These are phyloP conservation scores for Agrostemma githago DNA, from an alignment of 148 eudicot species.

Conservation along the genomic window DNA sequence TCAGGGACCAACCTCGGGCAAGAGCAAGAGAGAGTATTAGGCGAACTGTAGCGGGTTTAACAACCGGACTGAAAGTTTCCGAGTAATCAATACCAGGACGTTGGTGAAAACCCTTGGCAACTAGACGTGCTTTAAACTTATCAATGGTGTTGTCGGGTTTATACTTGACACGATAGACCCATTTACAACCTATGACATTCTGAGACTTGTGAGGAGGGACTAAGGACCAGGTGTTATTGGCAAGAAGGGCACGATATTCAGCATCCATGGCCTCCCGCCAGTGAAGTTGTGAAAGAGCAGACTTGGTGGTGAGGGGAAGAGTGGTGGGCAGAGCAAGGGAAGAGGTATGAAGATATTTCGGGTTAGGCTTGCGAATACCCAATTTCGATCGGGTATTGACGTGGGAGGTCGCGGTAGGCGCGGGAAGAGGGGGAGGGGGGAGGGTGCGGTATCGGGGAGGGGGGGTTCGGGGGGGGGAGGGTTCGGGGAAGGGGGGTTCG, in stretches of 20 bases:
- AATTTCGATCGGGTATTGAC: too few relatives aligned
- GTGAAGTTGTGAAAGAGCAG: too few relatives aligned
- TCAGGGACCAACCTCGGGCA: neutral
- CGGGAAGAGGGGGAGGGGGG: too few relatives aligned
- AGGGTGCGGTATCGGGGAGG: too few relatives aligned
- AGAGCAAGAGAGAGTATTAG: neutral
- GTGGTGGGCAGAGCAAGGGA: too few relatives aligned
- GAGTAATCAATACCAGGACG: slow-evolving; percentile 1
- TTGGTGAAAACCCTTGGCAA: slow-evolving; percentile 10
- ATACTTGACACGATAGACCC: slow-evolving; percentile 6
- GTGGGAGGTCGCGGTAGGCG: too few relatives aligned
- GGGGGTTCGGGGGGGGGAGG: too few relatives aligned
- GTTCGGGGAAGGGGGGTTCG: too few relatives aligned
- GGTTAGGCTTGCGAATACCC: too few relatives aligned
- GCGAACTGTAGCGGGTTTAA: neutral
- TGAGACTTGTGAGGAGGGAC: neutral
- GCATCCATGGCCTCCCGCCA: too few relatives aligned
- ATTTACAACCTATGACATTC: slow-evolving; percentile 2
- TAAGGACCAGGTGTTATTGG: neutral
- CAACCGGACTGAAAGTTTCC: neutral
- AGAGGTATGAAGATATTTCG: too few relatives aligned
- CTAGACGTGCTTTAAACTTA: neutral
- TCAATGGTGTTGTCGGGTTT: neutral
- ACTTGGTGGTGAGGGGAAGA: too few relatives aligned
- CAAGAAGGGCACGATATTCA: neutral